Evolutionary conservation across 2,329 filamentous ascomycete genomes (phyloP).

Genomic region (Berkeleyomyces rouxiae): DNA sequence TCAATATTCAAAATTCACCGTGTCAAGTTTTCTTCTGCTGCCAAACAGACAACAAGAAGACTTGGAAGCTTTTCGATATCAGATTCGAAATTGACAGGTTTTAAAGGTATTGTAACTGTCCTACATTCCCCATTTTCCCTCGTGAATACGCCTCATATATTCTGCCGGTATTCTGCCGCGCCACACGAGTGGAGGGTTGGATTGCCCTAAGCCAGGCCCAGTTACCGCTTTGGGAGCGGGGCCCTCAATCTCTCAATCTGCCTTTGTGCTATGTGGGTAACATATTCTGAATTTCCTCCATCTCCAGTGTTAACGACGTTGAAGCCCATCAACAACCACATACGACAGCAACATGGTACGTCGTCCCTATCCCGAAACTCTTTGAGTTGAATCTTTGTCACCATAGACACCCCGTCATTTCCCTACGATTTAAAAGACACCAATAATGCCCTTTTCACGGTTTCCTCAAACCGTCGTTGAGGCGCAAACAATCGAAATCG

Average conservation of each 20-base stretch:
- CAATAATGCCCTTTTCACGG: not conserved
- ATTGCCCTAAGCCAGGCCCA: conserved; percentile 12
- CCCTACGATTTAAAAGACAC: not conserved
- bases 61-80: not conserved
- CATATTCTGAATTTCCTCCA: conserved; percentile 14
- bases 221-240: conserved; percentile 12
- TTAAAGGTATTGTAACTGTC: not conserved
- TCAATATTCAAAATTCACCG: not conserved
- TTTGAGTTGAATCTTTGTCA: not conserved
- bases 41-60: not conserved
- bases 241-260: conserved; percentile 13
- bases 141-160: not conserved
- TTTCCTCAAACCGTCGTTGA: not conserved
- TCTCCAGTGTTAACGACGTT: conserved; percentile 13
- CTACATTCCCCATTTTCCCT: not conserved
- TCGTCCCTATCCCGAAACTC: conserved; percentile 8
- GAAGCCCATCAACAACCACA: conserved; percentile 15
- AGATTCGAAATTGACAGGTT: not conserved
- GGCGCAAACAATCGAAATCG: conserved; percentile 3
- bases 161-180: conserved; percentile 12
- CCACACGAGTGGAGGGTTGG: conserved; percentile 12
- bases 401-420: not conserved
- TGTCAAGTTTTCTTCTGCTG: not conserved
- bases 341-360: conserved; percentile 14
- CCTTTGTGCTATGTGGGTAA: conserved; percentile 13